Conservation (phyloP, 139 green algal genomes). For the Closterium sp. region DNA sequence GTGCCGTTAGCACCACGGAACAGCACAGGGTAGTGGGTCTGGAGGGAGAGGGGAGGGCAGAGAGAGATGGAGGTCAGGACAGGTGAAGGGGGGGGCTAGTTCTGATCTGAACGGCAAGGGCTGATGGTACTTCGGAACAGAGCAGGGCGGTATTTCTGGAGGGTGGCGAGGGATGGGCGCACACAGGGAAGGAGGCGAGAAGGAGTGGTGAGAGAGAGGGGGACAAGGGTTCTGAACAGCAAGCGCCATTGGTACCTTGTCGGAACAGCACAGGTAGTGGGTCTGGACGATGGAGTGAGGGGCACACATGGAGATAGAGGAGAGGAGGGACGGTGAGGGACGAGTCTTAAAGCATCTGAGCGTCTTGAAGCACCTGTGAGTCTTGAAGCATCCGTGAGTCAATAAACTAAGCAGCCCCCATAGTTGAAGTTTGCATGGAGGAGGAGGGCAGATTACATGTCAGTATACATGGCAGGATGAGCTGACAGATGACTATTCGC, state of each 20-base stretch:
- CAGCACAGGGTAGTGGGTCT: constrained; percentile 56
- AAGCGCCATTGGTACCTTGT: constrained; percentile 52
- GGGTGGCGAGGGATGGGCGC: neutral
- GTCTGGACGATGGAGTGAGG: constrained; percentile 7
- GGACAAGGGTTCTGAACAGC: neutral
- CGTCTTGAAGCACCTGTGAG: no score
- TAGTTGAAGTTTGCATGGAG: no score
- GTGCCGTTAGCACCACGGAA: constrained; percentile 81
- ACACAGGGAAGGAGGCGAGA: no score
- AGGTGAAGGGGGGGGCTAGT: neutral
- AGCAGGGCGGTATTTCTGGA: constrained; percentile 51
- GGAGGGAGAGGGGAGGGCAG: neutral
- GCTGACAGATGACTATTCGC: neutral
- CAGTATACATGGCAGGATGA: neutral
- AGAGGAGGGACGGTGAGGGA: neutral
- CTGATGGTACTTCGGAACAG: constrained; percentile 61
- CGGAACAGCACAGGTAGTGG: constrained; percentile 58
- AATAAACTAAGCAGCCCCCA: neutral
- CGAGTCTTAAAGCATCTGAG: neutral
- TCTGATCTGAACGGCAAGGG: no score
- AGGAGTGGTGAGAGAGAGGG: no score
- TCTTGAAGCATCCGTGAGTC: no score
- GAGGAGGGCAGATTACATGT: constrained; percentile 73
- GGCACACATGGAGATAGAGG: no score
- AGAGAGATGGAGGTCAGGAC: neutral